phyloP scores from a whole-genome alignment of 495 filamentous ascomycete genomes.

The Neurospora sublineolata region DNA sequence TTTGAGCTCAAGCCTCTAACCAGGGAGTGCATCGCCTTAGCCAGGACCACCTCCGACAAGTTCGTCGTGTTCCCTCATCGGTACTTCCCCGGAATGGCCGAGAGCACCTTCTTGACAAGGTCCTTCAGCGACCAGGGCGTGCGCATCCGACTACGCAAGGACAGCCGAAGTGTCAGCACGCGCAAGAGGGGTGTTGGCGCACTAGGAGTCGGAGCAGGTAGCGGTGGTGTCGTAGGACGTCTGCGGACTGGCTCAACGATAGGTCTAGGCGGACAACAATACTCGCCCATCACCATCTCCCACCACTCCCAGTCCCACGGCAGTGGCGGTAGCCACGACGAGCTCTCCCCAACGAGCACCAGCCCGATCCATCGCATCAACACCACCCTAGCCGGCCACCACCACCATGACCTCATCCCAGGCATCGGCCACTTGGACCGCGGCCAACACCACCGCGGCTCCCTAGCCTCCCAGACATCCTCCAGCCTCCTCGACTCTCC shows the following conservation, averaged over 20 bases:
- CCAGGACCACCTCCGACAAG: conserved; percentile 56
- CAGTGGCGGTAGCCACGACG: background rate
- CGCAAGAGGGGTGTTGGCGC: conserved; percentile 27
- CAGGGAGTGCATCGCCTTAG: conserved; percentile 39
- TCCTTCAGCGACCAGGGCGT: conserved; percentile 95
- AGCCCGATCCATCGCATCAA: background rate
- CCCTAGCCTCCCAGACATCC: background rate
- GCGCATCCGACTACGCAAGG: conserved; percentile 78
- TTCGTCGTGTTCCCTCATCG: conserved; percentile 71
- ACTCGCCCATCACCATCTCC: background rate
- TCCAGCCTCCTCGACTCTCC: background rate
- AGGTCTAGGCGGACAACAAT: background rate
- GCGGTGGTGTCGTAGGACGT: background rate
- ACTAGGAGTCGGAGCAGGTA: background rate
- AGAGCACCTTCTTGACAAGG: conserved; percentile 84
- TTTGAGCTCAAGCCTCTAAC: conserved; percentile 76
- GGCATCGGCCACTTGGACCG: background rate
- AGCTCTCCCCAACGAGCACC: background rate
- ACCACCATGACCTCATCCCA: background rate
- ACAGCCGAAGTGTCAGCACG: conserved; percentile 38
- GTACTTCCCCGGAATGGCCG: conserved; percentile 75
- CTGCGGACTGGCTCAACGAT: background rate
- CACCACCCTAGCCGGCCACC: background rate
- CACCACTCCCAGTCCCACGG: background rate
- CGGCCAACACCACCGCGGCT: background rate